Conservation (phyloP, 345 rosid genomes). For the Citrus inodora region DNA sequence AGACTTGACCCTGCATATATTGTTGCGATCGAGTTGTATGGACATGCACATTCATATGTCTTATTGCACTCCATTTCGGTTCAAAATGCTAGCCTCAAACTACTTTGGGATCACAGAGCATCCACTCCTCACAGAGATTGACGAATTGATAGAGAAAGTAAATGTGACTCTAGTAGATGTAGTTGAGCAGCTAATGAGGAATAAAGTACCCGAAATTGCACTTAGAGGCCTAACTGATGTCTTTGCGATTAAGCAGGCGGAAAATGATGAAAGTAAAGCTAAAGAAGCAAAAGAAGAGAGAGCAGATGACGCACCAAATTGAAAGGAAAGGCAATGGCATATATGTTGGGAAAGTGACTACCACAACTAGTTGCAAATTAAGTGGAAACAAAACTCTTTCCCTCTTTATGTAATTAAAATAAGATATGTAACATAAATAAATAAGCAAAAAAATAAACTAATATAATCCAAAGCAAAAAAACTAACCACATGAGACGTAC, state of each 20-base stretch:
- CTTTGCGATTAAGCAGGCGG: conserved; percentile 11
- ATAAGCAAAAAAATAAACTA: no score
- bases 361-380: no score
- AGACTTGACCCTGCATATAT: conserved; percentile 20
- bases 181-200: conserved; percentile 25
- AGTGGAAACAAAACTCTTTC: fast-evolving
- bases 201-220: conserved; percentile 15
- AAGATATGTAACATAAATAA: no score
- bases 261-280: neutral
- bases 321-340: neutral
- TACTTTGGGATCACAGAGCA: conserved; percentile 15
- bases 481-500: no score
- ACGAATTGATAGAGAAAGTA: conserved; percentile 12
- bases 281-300: neutral
- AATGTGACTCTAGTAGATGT: conserved; percentile 31
- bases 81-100: conserved; percentile 21
- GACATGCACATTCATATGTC: conserved; percentile 26
- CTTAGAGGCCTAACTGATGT: conserved; percentile 21
- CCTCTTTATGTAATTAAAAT: no score
- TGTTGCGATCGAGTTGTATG: conserved; percentile 26
- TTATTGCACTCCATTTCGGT: conserved; percentile 22
- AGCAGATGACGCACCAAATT: neutral
- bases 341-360: no score
- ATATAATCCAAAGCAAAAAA: no score
- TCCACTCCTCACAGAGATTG: conserved; percentile 9